Percentiles rank a stretch among this genome's conserved stretches.
These are phyloP conservation scores for Infundibulicybe gibba DNA, from an alignment of 768 basidiomycete species.

Conservation along the genomic window DNA sequence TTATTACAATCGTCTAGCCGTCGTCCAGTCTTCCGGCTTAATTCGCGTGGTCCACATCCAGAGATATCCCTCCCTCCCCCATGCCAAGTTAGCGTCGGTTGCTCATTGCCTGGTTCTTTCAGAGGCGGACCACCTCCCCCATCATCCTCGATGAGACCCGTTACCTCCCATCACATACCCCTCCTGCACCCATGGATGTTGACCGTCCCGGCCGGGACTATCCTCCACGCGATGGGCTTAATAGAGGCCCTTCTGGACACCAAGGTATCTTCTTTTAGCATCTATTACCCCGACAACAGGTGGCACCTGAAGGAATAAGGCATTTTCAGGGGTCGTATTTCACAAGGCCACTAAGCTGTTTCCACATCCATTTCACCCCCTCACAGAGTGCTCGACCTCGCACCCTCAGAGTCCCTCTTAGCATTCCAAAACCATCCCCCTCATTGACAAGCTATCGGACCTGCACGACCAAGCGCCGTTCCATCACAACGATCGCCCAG, in stretches of 20 bases:
- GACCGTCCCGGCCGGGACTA: conserved; percentile 60
- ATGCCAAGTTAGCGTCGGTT: conserved; percentile 40
- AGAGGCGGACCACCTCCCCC: conserved; percentile 83
- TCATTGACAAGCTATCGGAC: conserved; percentile 45
- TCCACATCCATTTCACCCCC: conserved; percentile 63
- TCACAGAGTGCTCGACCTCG: conserved; percentile 53
- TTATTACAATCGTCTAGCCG: conserved; percentile 50
- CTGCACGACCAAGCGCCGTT: conserved; percentile 40
- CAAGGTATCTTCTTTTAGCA: conserved; percentile 64
- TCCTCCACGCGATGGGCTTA: conserved; percentile 36
- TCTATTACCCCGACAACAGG: conserved; percentile 60
- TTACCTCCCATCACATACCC: conserved; percentile 62
- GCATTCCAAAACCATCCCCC: conserved; percentile 44
- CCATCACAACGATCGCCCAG: conserved; percentile 58
- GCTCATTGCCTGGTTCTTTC: too few species aligned
- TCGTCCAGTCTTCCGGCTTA: conserved; percentile 59
- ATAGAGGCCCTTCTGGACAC: conserved; percentile 54
- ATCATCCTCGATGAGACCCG: conserved; percentile 74
- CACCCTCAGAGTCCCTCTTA: conserved; percentile 42
- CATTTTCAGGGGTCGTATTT: conserved; percentile 57
- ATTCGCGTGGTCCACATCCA: conserved; percentile 67
- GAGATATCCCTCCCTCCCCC: too few species aligned
- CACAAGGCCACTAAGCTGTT: conserved; percentile 45
- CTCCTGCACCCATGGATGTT: conserved; percentile 77
- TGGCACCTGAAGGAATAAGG: conserved; percentile 50